phyloP scores from a whole-genome alignment of 2,329 filamentous ascomycete genomes.

The Xylariaceae sp. region DNA sequence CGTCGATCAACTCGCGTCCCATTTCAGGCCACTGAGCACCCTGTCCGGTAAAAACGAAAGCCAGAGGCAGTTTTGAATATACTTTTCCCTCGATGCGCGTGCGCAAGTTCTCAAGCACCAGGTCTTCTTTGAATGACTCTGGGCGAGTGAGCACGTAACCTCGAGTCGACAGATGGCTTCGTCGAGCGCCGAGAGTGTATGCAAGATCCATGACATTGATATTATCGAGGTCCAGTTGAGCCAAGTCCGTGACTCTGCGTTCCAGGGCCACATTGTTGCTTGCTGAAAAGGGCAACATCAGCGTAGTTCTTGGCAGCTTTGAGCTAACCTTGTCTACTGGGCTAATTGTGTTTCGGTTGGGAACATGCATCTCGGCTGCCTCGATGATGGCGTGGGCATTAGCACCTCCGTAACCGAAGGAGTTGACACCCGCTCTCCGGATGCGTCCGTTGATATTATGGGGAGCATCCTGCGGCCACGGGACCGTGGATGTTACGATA shows the following conservation, averaged over 20 bases:
- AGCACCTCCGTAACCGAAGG: conserved; percentile 23
- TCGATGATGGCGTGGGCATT: conserved; percentile 21
- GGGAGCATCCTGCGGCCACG: conserved; percentile 17
- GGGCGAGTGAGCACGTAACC: conserved; percentile 9
- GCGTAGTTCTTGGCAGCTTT: background rate
- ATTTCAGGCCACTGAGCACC: conserved; percentile 30
- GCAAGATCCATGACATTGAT: conserved; percentile 18
- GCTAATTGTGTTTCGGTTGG: conserved; percentile 10
- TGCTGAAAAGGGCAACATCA: conserved; percentile 21
- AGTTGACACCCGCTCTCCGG: conserved; percentile 21
- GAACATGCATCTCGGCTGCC: conserved; percentile 19
- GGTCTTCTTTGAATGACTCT: no score
- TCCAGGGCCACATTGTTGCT: conserved; percentile 20
- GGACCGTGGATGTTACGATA: conserved; percentile 17
- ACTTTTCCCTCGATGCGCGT: conserved; percentile 12
- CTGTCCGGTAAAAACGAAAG: conserved; percentile 28
- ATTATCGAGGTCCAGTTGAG: conserved; percentile 17
- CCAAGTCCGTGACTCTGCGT: conserved; percentile 21
- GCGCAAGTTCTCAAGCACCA: no score
- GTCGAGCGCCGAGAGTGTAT: conserved; percentile 19
- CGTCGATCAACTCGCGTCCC: conserved; percentile 20
- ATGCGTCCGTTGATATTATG: background rate
- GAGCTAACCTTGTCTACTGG: background rate
- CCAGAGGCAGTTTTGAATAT: conserved; percentile 5
- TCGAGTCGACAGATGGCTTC: conserved; percentile 13